Conservation (phyloP, 805 yeast species). For the Candida nonsorbophila region DNA sequence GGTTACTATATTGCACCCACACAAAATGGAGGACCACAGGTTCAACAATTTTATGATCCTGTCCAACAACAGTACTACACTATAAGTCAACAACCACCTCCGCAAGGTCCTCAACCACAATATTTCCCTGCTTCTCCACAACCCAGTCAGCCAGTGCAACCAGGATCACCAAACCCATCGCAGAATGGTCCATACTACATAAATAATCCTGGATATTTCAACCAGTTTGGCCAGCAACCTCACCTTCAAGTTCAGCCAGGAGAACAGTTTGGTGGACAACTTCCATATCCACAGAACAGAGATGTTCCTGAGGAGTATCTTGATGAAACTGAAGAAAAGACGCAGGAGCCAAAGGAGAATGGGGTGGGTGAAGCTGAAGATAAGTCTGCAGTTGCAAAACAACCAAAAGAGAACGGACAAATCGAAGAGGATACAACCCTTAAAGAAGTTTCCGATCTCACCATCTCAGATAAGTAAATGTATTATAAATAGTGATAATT, state of each 20-base stretch:
- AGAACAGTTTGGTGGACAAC: constrained; percentile 11
- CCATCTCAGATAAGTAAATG: not conserved
- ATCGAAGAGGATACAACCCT: not conserved
- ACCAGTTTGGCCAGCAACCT: constrained; percentile 3
- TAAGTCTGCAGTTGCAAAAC: not conserved
- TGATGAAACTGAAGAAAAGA: not conserved
- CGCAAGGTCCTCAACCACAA: constrained; percentile 29
- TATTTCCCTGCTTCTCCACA: constrained; percentile 34
- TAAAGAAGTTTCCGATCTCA: not conserved
- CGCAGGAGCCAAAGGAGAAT: too few species aligned
- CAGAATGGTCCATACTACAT: too few species aligned
- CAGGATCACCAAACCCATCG: constrained; percentile 18
- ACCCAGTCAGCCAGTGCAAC: constrained; percentile 12
- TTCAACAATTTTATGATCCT: constrained; percentile 40
- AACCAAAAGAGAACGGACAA: not conserved
- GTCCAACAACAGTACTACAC: constrained; percentile 40
- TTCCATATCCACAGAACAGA: constrained; percentile 13
- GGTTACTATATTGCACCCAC: constrained; percentile 12
- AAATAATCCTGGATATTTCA: too few species aligned
- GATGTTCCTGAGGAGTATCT: not conserved
- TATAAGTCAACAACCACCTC: constrained; percentile 25
- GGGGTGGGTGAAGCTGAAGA: not conserved
- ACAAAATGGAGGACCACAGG: constrained; percentile 22
- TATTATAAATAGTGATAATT: not conserved
- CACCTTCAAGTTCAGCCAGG: constrained; percentile 3